Evolutionary conservation across 2,329 filamentous ascomycete species (phyloP), one percentile per base, ranked within the genome.

Genomic region (Colletotrichum aenigma): DNA sequence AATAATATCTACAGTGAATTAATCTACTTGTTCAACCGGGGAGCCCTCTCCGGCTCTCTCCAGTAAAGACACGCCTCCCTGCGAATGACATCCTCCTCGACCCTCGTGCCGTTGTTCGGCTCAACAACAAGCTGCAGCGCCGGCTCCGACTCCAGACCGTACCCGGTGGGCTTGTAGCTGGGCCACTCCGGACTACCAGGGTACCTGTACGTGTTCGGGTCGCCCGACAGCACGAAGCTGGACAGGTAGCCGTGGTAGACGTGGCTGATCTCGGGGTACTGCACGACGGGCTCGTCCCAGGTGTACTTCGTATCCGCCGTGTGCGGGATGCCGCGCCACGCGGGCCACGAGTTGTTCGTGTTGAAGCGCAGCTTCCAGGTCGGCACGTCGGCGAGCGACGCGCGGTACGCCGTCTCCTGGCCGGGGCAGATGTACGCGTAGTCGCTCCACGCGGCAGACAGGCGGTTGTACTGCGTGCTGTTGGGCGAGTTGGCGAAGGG

Each of bases 301-400:
- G 84, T 82, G 68, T 84, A 86, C 7, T 71, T 78, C 0, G 80
- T 80, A 68, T 86, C 85, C 1, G 85, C 81, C 0, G 82, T 82
- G 48, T 86, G 85, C 1, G 85, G 85, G 58, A 86, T 84, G 0
- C 85, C 85, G 9, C 81, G 94, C 95, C 0, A 94, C 89, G 81
- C 94, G 91, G 7, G 95, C 79, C 3, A 96, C 78, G 79, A 96
- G 94, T 3, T 89, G 91, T 24, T 85, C 93, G 82, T 97, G 95
- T 85, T 81, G 38, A 84, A 95, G 94, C 0, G 94, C 96, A 26
- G 95, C 95, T 1, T 97, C 83, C 68, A 96, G 84, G 0, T 95
- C 93, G 0, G 92, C 93, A 18, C 93, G 93, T 80, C 93, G 91
- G 85, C 93, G 83, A 84, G 96, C 91, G 90, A 6, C 91, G 92